Percentiles rank a stretch among this genome's conserved stretches.
phyloP scores from a whole-genome alignment of 306 rosid genomes.

The Gynostemma pentaphyllum region DNA sequence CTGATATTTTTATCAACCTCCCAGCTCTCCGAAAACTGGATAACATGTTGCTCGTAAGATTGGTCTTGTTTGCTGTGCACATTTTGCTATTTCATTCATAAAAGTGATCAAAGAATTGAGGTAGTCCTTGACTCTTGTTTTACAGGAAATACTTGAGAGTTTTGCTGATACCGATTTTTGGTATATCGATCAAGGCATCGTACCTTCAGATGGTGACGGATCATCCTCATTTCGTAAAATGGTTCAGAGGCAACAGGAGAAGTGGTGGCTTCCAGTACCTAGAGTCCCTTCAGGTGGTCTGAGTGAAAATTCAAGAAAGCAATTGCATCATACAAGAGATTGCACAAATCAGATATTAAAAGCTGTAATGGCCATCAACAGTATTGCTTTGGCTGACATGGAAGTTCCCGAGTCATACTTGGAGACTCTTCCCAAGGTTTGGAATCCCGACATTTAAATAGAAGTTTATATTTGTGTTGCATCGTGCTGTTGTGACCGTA shows the following conservation, averaged over 20 bases:
- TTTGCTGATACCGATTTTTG: slow-evolving; percentile 62
- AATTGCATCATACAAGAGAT: slow-evolving; percentile 68
- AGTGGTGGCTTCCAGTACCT: slow-evolving; percentile 98
- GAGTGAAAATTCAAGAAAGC: slow-evolving; percentile 60
- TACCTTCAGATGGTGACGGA: slow-evolving; percentile 59
- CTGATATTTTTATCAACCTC: slow-evolving; percentile 41
- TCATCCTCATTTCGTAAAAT: slow-evolving; percentile 67
- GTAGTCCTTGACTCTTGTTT: not conserved
- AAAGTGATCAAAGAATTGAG: not conserved
- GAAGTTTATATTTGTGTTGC: too few relatives aligned
- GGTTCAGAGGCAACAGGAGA: slow-evolving; percentile 81
- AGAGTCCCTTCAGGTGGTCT: slow-evolving; percentile 76
- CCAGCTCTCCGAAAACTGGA: slow-evolving; percentile 45
- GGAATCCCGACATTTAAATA: too few relatives aligned
- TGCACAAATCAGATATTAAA: slow-evolving; percentile 67
- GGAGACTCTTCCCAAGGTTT: slow-evolving; percentile 78
- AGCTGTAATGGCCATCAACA: slow-evolving; percentile 86
- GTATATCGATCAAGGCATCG: slow-evolving; percentile 94
- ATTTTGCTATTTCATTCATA: not conserved
- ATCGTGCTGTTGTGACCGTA: not conserved
- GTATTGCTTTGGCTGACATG: slow-evolving; percentile 66
- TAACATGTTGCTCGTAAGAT: slow-evolving; percentile 43
- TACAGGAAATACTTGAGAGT: slow-evolving; percentile 71
- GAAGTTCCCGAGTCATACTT: slow-evolving; percentile 82
- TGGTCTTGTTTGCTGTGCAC: not conserved